Evolutionary conservation across 2,329 filamentous ascomycete genomes (phyloP).

Genomic region (Aspergillus piperis): DNA sequence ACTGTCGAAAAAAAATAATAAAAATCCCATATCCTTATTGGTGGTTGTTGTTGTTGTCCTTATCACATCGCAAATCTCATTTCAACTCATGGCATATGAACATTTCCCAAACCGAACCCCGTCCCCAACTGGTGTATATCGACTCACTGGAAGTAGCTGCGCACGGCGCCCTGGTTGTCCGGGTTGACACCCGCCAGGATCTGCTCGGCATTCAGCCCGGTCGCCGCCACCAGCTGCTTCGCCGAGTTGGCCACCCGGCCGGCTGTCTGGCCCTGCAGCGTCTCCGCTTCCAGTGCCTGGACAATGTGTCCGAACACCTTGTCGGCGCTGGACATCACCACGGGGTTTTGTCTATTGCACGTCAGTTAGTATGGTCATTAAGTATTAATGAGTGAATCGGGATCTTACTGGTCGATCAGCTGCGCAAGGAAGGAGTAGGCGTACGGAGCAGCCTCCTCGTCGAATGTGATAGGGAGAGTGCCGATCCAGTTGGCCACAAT

Average conservation of each 20-base stretch:
- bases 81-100: conserved; percentile 6
- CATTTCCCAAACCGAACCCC: neutral
- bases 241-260: conserved; percentile 73
- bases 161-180: conserved; percentile 78
- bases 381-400: conserved; percentile 2
- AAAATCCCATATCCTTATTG: conserved; percentile 3
- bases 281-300: conserved; percentile 87
- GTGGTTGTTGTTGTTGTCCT: neutral
- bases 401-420: conserved; percentile 87
- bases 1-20: neutral
- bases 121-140: too few relatives aligned
- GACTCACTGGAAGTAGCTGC: conserved; percentile 68
- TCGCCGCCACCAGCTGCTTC: conserved; percentile 73
- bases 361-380: neutral
- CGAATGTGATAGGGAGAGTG: conserved; percentile 87
- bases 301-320: conserved; percentile 84
- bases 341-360: conserved; percentile 72
- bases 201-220: conserved; percentile 73
- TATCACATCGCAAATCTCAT: neutral
- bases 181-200: conserved; percentile 73
- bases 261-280: conserved; percentile 81
- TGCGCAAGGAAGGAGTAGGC: conserved; percentile 90
- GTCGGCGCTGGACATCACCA: conserved; percentile 72
- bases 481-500: conserved; percentile 84
- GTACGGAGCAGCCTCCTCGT: conserved; percentile 96